Conservation (phyloP, 768 basidiomycete genomes). For the Phaeotremella fagi region DNA sequence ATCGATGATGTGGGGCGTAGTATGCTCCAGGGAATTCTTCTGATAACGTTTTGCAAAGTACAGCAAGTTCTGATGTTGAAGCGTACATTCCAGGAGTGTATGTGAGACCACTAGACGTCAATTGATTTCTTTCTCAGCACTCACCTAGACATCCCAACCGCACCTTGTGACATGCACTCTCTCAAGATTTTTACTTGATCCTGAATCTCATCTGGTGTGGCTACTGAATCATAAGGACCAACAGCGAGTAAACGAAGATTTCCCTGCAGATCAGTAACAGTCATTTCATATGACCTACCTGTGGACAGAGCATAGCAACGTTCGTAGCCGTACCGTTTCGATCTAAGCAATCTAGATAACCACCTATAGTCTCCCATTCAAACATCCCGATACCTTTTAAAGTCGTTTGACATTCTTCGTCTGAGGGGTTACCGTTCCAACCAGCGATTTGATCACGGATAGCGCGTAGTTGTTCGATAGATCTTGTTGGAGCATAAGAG, state of each 20-base stretch:
- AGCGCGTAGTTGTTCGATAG: conserved; percentile 11
- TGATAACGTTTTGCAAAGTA: conserved; percentile 26
- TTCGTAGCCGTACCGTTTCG: conserved; percentile 39
- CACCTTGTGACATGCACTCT: conserved; percentile 37
- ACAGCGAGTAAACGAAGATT: conserved; percentile 43
- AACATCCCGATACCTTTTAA: conserved; percentile 29
- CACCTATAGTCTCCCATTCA: conserved; percentile 30
- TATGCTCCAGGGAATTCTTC: conserved; percentile 35
- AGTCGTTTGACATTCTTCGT: conserved; percentile 24
- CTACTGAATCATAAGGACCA: conserved; percentile 33
- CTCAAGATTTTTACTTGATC: conserved; percentile 32
- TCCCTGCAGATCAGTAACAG: conserved; percentile 23
- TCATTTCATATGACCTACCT: conserved; percentile 21
- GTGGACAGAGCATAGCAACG: conserved; percentile 41
- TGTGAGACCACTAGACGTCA: conserved; percentile 30
- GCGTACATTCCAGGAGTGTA: conserved; percentile 49
- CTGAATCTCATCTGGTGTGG: conserved; percentile 25
- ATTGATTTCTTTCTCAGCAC: background rate
- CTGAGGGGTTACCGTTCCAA: conserved; percentile 43
- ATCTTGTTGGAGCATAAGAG: conserved; percentile 35
- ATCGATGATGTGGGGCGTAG: conserved; percentile 45
- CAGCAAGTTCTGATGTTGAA: conserved; percentile 35
- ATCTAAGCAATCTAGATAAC: conserved; percentile 43
- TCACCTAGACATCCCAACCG: conserved; percentile 45
- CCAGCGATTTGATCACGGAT: conserved; percentile 44